Evolutionary conservation across 2,329 filamentous ascomycete genomes (phyloP), one percentile per base, ranked within the genome.

Genomic region (Elsinoe fawcettii): DNA sequence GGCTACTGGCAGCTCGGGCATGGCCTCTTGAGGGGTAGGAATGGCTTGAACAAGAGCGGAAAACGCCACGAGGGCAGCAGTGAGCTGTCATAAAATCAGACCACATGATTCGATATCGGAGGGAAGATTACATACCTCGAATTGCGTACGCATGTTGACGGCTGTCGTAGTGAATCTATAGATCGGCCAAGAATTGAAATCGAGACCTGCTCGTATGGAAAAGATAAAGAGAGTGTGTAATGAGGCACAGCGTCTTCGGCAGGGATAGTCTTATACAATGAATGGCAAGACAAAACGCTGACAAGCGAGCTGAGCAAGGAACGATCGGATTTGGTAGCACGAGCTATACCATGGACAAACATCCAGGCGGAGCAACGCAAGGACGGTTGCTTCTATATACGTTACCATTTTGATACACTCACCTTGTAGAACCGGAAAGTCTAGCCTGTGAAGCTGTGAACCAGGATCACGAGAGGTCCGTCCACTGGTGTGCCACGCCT

Each of bases 321-420:
- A 27, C 16, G 49, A 34, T 25, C 16, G 27, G 30, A 18, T 18
- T 14, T 32, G 39, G 46, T 34, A 34, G 27, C 27, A 51, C 46
- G 12, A 12, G 30, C 27, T 14, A 9, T 32, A 23, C 18, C 30
- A 22, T 22, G 8, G 49, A 14, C 12, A 20, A 8, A 18, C 11
- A 53, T 53, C 20, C 18, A 9, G 30, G n/a, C 12, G 49, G 32
- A 53, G 34, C 30, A 37, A 14, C 16, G 30, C 49, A 53, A 53
- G 49, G 49, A 23, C 49, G 27, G 22, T 44, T 20, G 12, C 27
- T 37, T 16, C 30, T 53, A 53, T 53, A 53, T 51, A 51, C 46
- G 46, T 51, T 14, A n/a, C 46, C 6, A 32, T 14, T 16, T 18
- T 22, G 41, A 46, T 46, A 18, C 41, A 46, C 41, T 46, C 25